These are phyloP conservation scores for Pistacia integerrima DNA, from an alignment of 345 rosid genomes.

Conservation along the genomic window DNA sequence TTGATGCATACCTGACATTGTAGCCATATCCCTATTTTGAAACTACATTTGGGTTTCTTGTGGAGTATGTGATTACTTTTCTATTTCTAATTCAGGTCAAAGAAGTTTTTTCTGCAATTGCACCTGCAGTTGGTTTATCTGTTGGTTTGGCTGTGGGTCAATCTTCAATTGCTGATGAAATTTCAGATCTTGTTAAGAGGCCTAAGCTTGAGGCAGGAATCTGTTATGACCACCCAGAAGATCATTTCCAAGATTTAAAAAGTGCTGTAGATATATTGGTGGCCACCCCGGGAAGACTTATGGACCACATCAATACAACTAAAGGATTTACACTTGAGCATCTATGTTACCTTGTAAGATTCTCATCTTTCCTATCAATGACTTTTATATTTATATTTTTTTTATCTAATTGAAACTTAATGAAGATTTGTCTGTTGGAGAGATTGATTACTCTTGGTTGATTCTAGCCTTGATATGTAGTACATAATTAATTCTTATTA, in stretches of 20 bases:
- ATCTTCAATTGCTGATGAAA: conserved; percentile 86
- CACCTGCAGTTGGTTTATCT: conserved; percentile 88
- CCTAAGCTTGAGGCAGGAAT: conserved; percentile 83
- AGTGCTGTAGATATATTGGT: conserved; percentile 89
- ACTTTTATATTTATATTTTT: conserved; percentile 1
- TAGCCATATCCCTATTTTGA: not conserved
- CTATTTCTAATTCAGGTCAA: conserved; percentile 59
- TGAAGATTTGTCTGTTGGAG: not conserved
- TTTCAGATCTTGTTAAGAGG: conserved; percentile 69
- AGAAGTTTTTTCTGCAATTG: conserved; percentile 86
- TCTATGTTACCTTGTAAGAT: conserved; percentile 86
- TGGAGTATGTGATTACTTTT: conserved; percentile 1
- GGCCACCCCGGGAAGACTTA: conserved; percentile 98
- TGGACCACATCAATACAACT: conserved; percentile 90
- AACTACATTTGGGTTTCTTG: not conserved
- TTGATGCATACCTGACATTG: not conserved
- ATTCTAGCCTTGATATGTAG: not conserved
- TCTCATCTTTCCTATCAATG: conserved; percentile 1
- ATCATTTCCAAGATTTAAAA: conserved; percentile 47
- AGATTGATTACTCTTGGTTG: not conserved
- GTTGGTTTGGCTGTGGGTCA: conserved; percentile 98
- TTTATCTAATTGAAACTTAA: conserved; percentile 8
- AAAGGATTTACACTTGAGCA: conserved; percentile 94
- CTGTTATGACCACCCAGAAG: conserved; percentile 82
- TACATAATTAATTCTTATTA: not conserved